Evolutionary conservation across 345 rosid genomes (phyloP).

Genomic region (Adansonia digitata): DNA sequence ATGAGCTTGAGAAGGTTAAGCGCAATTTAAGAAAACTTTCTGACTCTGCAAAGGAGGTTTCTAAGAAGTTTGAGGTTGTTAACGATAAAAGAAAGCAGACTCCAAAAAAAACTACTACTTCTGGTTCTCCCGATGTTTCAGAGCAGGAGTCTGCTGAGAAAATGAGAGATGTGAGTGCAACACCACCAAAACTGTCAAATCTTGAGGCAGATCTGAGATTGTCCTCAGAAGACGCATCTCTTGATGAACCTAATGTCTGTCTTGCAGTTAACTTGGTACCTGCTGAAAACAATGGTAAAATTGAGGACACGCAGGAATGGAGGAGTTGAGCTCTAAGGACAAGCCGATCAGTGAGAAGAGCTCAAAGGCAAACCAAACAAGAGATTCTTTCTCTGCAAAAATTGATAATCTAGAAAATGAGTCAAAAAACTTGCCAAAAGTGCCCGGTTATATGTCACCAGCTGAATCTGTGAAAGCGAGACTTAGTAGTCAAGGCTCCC

Average conservation of each 20-base stretch:
- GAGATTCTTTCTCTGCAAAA: slow-evolving; percentile 63
- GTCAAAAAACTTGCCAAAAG: slow-evolving; percentile 39
- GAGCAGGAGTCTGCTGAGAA: neutral
- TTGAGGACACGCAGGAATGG: neutral
- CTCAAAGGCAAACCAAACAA: slow-evolving; percentile 46
- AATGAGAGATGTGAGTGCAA: neutral
- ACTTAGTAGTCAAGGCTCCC: slow-evolving; percentile 67
- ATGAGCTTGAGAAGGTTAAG: neutral
- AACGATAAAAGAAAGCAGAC: neutral
- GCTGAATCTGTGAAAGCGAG: slow-evolving; percentile 83
- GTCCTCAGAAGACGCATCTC: neutral
- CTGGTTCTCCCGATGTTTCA: neutral
- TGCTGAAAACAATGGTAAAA: neutral
- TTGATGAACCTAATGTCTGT: neutral
- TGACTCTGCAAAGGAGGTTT: neutral
- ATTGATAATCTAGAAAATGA: slow-evolving; percentile 50
- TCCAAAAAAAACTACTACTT: neutral
- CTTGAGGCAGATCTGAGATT: neutral
- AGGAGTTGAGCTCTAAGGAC: neutral
- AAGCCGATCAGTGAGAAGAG: slow-evolving; percentile 29
- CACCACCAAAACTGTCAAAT: neutral
- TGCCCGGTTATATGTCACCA: slow-evolving; percentile 86
- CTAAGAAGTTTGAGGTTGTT: neutral
- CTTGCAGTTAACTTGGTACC: neutral
- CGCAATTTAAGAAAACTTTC: neutral